Evolutionary conservation across 2,329 filamentous ascomycete species (phyloP).

Genomic region (Penicillium corylophilum): DNA sequence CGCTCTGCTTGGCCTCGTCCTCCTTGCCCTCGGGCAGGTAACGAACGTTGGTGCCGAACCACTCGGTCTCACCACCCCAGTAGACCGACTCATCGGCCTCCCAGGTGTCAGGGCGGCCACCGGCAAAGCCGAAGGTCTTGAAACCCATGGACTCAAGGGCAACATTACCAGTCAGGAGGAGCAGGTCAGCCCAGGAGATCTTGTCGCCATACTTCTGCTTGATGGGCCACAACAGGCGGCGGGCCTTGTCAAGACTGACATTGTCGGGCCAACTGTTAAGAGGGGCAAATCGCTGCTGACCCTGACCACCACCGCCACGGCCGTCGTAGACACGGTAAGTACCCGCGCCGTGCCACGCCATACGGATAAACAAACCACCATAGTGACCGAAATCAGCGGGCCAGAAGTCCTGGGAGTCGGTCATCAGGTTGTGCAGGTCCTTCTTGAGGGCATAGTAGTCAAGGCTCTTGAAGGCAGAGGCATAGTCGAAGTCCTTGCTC

Average conservation of each 20-base stretch:
- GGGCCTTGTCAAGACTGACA: constrained; percentile 74
- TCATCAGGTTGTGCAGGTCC: constrained; percentile 70
- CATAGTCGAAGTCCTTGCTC: constrained; percentile 68
- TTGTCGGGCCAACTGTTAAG: constrained; percentile 84
- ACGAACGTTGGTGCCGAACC: constrained; percentile 65
- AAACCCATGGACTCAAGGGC: constrained; percentile 75
- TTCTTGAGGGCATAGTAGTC: constrained; percentile 72
- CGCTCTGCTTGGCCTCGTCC: constrained; percentile 38
- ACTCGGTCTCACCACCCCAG: constrained; percentile 74
- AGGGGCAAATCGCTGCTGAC: constrained; percentile 76
- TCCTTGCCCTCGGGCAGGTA: constrained; percentile 55
- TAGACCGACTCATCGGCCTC: constrained; percentile 74
- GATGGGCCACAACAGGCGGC: constrained; percentile 74
- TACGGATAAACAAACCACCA: constrained; percentile 74
- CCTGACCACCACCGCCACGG: constrained; percentile 70
- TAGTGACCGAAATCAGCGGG: constrained; percentile 81
- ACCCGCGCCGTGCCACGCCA: constrained; percentile 79
- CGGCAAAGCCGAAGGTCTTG: constrained; percentile 71
- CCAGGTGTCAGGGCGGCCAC: constrained; percentile 70
- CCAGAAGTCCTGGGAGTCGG: constrained; percentile 78
- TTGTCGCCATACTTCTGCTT: constrained; percentile 84
- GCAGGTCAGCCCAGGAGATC: constrained; percentile 76
- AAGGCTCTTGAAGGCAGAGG: constrained; percentile 68
- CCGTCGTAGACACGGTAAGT: constrained; percentile 75
- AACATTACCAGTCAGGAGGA: constrained; percentile 72